phyloP scores from a whole-genome alignment of 257 asterid species.

The Nyctanthes arbortristis region DNA sequence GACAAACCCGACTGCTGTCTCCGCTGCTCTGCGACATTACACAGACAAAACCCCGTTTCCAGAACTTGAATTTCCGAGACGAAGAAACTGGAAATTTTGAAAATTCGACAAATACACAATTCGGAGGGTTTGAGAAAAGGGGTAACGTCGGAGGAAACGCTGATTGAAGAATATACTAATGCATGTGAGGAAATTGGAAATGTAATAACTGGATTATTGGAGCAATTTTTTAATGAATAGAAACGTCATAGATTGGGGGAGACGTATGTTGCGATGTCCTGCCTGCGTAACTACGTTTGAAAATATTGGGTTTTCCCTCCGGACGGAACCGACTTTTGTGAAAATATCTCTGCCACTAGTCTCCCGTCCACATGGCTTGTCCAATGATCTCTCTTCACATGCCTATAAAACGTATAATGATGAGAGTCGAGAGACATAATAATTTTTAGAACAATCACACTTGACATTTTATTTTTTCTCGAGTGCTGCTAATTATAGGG shows the following conservation, averaged over 20 bases:
- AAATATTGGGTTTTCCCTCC: background rate
- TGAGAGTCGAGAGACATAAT: too few relatives aligned
- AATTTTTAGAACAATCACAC: too few relatives aligned
- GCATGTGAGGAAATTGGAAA: background rate
- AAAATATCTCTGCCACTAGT: too few relatives aligned
- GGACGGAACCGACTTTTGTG: too few relatives aligned
- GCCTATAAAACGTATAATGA: too few relatives aligned
- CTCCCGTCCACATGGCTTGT: too few relatives aligned
- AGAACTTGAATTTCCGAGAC: background rate
- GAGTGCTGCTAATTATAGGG: too few relatives aligned
- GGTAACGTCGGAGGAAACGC: background rate
- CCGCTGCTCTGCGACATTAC: slow-evolving; percentile 57
- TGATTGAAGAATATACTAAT: background rate
- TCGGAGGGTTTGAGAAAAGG: background rate
- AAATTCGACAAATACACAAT: background rate
- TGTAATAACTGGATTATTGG: background rate
- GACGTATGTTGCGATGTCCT: background rate
- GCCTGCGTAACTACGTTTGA: background rate
- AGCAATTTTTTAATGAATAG: background rate
- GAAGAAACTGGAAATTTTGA: too few relatives aligned
- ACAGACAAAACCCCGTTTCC: slow-evolving; percentile 7
- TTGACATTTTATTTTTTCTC: too few relatives aligned
- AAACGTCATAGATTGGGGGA: background rate
- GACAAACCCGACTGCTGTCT: slow-evolving; percentile 33
- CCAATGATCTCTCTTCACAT: too few relatives aligned